Percentiles rank a stretch among this genome's conserved stretches.
Evolutionary conservation across 2,329 filamentous ascomycete species (phyloP).

Genomic region (Calonectria ilicicola): DNA sequence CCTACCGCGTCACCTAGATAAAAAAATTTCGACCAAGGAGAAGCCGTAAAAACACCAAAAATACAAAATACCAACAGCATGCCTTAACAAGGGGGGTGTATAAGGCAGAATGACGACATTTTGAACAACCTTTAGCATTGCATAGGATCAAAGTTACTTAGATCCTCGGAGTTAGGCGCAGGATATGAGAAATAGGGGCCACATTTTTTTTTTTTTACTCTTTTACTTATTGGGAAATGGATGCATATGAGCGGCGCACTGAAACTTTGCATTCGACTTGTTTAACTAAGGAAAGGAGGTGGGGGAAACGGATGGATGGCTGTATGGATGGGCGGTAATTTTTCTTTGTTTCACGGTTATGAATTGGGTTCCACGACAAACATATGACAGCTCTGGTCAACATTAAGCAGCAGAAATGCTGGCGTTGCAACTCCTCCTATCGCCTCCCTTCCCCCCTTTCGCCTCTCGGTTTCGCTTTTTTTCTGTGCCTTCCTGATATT

Average conservation of each 20-base stretch:
- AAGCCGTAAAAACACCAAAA: no score
- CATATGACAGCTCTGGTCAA: conserved; percentile 29
- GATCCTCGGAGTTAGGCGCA: conserved; percentile 40
- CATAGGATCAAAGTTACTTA: conserved; percentile 32
- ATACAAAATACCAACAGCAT: not conserved
- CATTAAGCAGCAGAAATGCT: conserved; percentile 26
- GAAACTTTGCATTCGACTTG: not conserved
- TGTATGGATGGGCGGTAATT: not conserved
- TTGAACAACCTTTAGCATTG: conserved; percentile 25
- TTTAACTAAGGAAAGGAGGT: not conserved
- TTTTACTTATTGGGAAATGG: conserved; percentile 1
- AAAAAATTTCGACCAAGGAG: conserved; percentile 21
- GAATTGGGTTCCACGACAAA: conserved; percentile 23
- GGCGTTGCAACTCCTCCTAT: conserved; percentile 29
- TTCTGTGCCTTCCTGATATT: not conserved
- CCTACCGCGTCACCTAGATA: conserved; percentile 49
- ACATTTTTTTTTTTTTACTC: conserved; percentile 21
- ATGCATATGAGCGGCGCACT: conserved; percentile 7
- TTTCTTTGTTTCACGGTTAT: not conserved
- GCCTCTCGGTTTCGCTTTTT: not conserved
- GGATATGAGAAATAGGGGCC: conserved; percentile 27
- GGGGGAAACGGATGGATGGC: not conserved
- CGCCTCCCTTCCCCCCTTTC: not conserved
- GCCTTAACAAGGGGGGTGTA: not conserved
- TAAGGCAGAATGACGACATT: conserved; percentile 5